Evolutionary conservation across 306 rosid genomes (phyloP), one percentile per base, ranked within the genome.

Genomic region (Acmispon strigosus): DNA sequence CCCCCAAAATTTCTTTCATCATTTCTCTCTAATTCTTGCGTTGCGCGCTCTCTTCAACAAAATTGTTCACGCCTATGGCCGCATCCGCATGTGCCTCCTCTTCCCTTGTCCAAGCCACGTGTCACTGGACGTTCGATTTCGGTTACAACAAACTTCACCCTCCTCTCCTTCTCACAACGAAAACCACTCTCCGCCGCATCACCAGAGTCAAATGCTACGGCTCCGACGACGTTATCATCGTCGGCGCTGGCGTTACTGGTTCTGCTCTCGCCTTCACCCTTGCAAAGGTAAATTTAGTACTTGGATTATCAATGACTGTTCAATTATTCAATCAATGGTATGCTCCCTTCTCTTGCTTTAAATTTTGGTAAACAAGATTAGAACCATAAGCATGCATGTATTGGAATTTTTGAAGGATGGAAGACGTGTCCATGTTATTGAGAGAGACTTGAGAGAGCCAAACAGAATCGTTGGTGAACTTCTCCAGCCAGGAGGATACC

Each of bases 361-460:
- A 69, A 27, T 27, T 27, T 27, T 27, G 4, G 34, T n/a, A n/a
- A n/a, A n/a, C n/a, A n/a, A n/a, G n/a, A n/a, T n/a, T n/a, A n/a
- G n/a, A n/a, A n/a, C 24, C 24, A 6, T 66, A 61, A 36, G 13
- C 51, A 13, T 19, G 27, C 42, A 9, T 37, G 42, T 24, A 39
- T 47, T 73, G 62, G 41, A 47, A 32, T 41, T 41, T 63, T 49
- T 52, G 57, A 69, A 89, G 91, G 96, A 86, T 68, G 91, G 86
- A 49, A 78, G 88, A 32, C 51, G 22, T 22, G 86, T 89, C 67
- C 86, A 47, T 56, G 88, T 89, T 57, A 74, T 89, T 17, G 91
- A n/a, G n/a, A n/a, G n/a, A n/a, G n/a, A n/a, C n/a, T n/a, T n/a
- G n/a, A n/a, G n/a, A n/a, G n/a, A n/a, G n/a, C n/a, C n/a, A n/a